phyloP scores from a whole-genome alignment of 768 basidiomycete species.

The Stropharia rugosoannulata region DNA sequence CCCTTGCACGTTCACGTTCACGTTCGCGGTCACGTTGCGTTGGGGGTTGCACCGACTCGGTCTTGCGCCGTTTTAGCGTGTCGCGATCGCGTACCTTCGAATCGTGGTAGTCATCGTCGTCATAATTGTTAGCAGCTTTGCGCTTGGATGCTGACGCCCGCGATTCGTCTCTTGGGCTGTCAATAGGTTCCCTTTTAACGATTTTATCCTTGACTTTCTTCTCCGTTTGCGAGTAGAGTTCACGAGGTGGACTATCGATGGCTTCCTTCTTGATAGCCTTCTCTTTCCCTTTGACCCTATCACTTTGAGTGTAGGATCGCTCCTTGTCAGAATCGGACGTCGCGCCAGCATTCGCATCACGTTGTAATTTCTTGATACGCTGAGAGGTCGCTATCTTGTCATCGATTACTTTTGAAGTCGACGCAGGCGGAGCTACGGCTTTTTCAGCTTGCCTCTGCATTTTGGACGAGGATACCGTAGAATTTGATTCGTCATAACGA shows the following conservation, averaged over 20 bases:
- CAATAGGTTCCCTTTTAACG: background rate
- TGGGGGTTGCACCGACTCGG: background rate
- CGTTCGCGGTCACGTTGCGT: slow-evolving; percentile 4
- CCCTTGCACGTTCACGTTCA: too few relatives aligned
- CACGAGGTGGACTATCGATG: background rate
- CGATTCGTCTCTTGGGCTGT: background rate
- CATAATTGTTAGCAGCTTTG: background rate
- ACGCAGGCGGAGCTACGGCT: background rate
- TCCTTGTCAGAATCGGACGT: background rate
- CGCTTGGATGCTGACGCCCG: background rate
- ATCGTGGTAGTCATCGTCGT: slow-evolving; percentile 4
- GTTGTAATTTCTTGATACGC: slow-evolving; percentile 5
- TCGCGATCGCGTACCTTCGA: background rate
- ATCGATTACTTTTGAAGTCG: background rate
- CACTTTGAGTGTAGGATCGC: background rate
- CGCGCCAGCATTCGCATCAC: background rate
- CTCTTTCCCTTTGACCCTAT: background rate
- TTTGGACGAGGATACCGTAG: slow-evolving; percentile 1
- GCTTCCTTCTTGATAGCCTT: slow-evolving; percentile 1
- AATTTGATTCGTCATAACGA: background rate
- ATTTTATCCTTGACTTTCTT: background rate
- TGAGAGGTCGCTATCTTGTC: slow-evolving; percentile 3
- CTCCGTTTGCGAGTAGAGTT: background rate
- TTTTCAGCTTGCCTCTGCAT: background rate
- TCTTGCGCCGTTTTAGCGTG: slow-evolving; percentile 5